Conservation (phyloP, 768 basidiomycete species). For the Boletales sp. region DNA sequence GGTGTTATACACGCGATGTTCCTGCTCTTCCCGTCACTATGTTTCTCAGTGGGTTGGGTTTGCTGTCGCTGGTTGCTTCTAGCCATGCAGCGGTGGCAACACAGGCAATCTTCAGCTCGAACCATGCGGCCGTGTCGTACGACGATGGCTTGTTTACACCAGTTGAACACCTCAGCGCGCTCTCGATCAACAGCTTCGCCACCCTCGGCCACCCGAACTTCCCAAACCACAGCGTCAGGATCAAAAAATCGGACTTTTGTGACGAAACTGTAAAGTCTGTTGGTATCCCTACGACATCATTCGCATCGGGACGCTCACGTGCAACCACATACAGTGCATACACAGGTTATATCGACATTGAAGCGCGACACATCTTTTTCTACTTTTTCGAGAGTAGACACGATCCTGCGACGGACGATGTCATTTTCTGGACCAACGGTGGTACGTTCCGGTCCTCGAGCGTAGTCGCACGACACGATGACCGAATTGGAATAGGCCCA, state of each 20-base stretch:
- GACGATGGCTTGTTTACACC: conserved; percentile 34
- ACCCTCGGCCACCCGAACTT: conserved; percentile 42
- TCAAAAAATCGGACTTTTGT: conserved; percentile 39
- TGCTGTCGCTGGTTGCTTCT: conserved; percentile 17
- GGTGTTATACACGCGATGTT: too few relatives aligned
- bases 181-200: conserved; percentile 33
- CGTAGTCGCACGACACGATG: background rate
- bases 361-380: conserved; percentile 65
- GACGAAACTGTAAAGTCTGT: conserved; percentile 38
- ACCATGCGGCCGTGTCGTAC: conserved; percentile 11
- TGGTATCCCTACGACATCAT: too few relatives aligned
- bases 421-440: conserved; percentile 58
- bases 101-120: conserved; percentile 18
- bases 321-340: conserved; percentile 38
- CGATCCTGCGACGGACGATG: conserved; percentile 53
- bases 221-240: conserved; percentile 39
- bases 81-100: conserved; percentile 7
- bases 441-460: conserved; percentile 38
- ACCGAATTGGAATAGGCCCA: conserved; percentile 30
- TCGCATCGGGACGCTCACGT: background rate
- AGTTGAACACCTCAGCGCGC: conserved; percentile 25
- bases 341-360: conserved; percentile 66
- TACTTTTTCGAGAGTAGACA: conserved; percentile 73
- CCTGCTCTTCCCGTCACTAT: background rate
- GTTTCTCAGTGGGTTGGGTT: conserved; percentile 9